These are phyloP conservation scores for Ammopiptanthus mongolicus DNA, from an alignment of 306 rosid species.

Conservation along the genomic window DNA sequence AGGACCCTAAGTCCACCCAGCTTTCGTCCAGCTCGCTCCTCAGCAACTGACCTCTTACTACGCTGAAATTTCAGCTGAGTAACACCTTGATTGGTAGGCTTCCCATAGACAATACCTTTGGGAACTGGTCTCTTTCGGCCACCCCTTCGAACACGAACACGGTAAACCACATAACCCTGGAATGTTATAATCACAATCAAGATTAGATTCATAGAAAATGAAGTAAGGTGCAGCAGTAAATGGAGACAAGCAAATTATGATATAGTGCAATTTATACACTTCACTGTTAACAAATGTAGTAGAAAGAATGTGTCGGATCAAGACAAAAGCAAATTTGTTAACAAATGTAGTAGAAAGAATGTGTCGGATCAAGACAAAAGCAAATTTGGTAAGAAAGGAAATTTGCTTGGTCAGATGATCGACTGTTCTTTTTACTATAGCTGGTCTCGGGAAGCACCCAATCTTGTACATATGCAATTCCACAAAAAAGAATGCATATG, in stretches of 20 bases:
- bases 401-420: neutral
- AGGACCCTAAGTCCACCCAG: conserved; percentile 92
- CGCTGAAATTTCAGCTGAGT: conserved; percentile 88
- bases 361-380: conserved; percentile 10
- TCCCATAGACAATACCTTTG: conserved; percentile 95
- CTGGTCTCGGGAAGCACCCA: conserved; percentile 18
- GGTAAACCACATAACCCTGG: conserved; percentile 84
- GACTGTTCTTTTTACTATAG: neutral
- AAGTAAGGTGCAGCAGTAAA: neutral
- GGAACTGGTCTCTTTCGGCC: conserved; percentile 94
- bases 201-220: neutral
- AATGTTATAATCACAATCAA: neutral
- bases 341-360: neutral
- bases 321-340: conserved; percentile 18
- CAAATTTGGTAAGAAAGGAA: neutral
- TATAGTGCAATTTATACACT: neutral
- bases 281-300: neutral
- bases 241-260: neutral
- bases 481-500: neutral
- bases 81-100: conserved; percentile 95
- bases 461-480: neutral
- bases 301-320: neutral
- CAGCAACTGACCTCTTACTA: conserved; percentile 89
- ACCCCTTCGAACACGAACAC: conserved; percentile 87
- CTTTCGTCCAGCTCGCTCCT: conserved; percentile 89